phyloP scores from a whole-genome alignment of 139 green algal species.

The Haematococcus lacustris region DNA sequence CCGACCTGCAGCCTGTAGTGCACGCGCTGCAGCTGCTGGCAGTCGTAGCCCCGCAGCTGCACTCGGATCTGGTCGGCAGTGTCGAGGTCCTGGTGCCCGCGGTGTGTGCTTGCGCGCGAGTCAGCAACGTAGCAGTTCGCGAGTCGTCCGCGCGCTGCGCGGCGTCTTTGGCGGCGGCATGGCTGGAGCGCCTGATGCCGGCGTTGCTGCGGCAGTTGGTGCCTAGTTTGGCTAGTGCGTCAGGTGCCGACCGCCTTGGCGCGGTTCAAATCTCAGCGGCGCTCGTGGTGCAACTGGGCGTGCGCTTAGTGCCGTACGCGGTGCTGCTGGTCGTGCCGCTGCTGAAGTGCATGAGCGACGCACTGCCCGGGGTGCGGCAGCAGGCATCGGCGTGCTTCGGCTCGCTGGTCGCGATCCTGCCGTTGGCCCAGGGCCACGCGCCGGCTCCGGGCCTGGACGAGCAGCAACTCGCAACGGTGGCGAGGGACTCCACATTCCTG shows the following conservation, averaged over 20 bases:
- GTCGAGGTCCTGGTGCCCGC: slow-evolving; percentile 49
- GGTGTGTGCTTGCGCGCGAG: slow-evolving; percentile 25
- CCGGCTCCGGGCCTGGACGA: slow-evolving; percentile 56
- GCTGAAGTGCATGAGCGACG: slow-evolving; percentile 83
- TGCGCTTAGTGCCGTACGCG: slow-evolving; percentile 55
- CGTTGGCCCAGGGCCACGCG: slow-evolving; percentile 66
- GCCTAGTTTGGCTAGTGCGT: slow-evolving; percentile 23
- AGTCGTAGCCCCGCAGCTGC: slow-evolving; percentile 49
- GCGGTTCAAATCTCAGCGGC: slow-evolving; percentile 21
- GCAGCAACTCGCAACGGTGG: slow-evolving; percentile 30
- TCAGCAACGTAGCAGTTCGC: slow-evolving; percentile 22
- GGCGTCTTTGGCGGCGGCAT: slow-evolving; percentile 29
- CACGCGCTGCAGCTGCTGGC: slow-evolving; percentile 56
- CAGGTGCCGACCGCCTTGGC: slow-evolving; percentile 23
- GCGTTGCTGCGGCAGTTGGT: slow-evolving; percentile 43
- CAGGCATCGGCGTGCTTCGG: slow-evolving; percentile 72
- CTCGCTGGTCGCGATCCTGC: slow-evolving; percentile 73
- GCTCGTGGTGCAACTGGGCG: slow-evolving; percentile 18
- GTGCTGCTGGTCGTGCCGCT: slow-evolving; percentile 83
- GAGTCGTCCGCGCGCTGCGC: slow-evolving; percentile 12
- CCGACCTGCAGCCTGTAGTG: slow-evolving; percentile 18
- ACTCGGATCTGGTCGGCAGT: slow-evolving; percentile 29
- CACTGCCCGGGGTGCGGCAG: slow-evolving; percentile 39
- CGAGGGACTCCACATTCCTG: slow-evolving; percentile 71
- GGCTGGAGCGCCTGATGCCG: slow-evolving; percentile 44